Evolutionary conservation across 2,329 filamentous ascomycete species (phyloP), one percentile per base, ranked within the genome.

Genomic region (Cercospora sp.): DNA sequence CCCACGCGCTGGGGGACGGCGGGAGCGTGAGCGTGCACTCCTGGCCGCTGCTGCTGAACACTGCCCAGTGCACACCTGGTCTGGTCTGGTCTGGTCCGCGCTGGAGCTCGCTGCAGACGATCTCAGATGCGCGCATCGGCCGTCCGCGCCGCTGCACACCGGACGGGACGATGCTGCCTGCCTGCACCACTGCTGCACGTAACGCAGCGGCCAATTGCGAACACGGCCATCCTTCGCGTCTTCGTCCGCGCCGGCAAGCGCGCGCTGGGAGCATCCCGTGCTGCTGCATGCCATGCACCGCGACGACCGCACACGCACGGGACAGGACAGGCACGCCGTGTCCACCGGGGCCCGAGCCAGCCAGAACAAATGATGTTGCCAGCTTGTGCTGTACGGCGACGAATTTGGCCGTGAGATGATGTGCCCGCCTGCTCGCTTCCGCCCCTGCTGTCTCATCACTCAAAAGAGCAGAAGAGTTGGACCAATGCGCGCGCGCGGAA

Each of bases 141-240:
- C 18, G 55, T 58, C 26, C 55, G 55, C 55, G 55, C 55, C 55
- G 55, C 26, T 58, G 28, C 53, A 57, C 53, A 57, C 53, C 53
- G 23, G 53, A 18, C 23, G 53, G 23, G 26, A 31, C 18, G 48
- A 18, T 9, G 48, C 16, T 18, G 48, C 8, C 48, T 42, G 33
- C 33, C 33, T 36, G 33, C 33, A 36, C 3, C 10, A 12, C 31
- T 33, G 23, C 33, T 16, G 36, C 36, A 42, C 36, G 36, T n/a
- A n/a, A 42, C 36, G 42, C 42, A 48, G 42, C n/a, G 42, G 42
- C 42, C n/a, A 10, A 20, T 18, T 48, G n/a, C 42, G 42, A 48
- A 40, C 36, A 40, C 36, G 16, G 7, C 36, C 36, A 42, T 42
- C 36, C 36, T 42, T 42, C 36, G 36, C 36, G 36, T 42, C 36